Percentiles rank a stretch among this genome's conserved stretches.
Conservation (phyloP, 2,329 filamentous ascomycete species). For the Salinomyces thailandicus region DNA sequence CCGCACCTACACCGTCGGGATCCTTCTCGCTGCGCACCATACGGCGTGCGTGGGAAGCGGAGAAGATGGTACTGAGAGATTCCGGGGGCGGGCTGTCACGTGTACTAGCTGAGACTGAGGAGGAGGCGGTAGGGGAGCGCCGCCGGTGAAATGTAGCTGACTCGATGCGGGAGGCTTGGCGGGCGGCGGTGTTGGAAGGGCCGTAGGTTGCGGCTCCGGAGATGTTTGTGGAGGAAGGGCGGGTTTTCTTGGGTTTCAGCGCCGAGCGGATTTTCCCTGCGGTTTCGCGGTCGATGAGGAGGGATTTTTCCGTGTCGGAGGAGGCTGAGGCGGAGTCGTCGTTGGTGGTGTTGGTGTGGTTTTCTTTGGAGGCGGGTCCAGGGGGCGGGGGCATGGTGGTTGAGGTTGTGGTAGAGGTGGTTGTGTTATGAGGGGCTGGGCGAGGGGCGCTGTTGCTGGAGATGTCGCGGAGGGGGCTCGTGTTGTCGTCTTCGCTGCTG, state of each 20-base stretch:
- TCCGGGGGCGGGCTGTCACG: conserved; percentile 40
- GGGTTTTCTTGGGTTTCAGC: conserved; percentile 38
- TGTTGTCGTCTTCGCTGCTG: conserved; percentile 37
- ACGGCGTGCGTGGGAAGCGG: conserved; percentile 53
- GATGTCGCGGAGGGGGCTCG: conserved; percentile 37
- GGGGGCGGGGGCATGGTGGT: conserved; percentile 18
- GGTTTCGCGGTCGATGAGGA: conserved; percentile 18
- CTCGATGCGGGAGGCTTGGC: not conserved
- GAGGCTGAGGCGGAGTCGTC: conserved; percentile 21
- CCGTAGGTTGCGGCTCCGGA: conserved; percentile 15
- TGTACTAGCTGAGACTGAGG: conserved; percentile 11
- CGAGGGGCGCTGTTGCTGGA: conserved; percentile 30
- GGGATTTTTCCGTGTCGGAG: conserved; percentile 17
- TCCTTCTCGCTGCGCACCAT: conserved; percentile 54
- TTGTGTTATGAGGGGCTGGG: not conserved
- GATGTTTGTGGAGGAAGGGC: conserved; percentile 25
- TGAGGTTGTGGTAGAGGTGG: conserved; percentile 12
- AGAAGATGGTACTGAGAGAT: conserved; percentile 36
- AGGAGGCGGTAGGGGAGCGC: conserved; percentile 43
- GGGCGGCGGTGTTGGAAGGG: not conserved
- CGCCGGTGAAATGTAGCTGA: conserved; percentile 37
- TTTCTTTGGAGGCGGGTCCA: conserved; percentile 3
- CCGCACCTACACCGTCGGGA: conserved; percentile 29
- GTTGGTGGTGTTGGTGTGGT: conserved; percentile 8
- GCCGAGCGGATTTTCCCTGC: conserved; percentile 31